These are phyloP conservation scores for Russula olivacea DNA, from an alignment of 768 basidiomycete species.

Conservation along the genomic window DNA sequence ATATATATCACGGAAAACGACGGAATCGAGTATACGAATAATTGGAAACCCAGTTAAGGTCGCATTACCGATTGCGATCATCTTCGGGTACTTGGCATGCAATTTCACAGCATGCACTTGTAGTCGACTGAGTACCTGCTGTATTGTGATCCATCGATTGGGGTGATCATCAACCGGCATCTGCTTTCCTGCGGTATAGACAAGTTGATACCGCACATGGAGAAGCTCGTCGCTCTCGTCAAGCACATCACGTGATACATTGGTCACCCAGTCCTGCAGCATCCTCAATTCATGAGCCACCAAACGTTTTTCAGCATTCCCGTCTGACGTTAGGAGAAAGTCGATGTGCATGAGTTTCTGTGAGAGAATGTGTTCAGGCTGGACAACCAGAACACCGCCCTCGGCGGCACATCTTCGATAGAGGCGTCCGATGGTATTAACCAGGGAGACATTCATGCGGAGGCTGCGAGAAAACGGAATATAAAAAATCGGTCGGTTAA, in stretches of 20 bases:
- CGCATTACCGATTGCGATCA: background rate
- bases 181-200: constrained; percentile 42
- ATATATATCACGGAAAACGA: background rate
- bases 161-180: constrained; percentile 37
- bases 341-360: constrained; percentile 45
- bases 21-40: constrained; percentile 2
- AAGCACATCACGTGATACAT: constrained; percentile 14
- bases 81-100: background rate
- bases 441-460: constrained; percentile 23
- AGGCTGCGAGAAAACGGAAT: constrained; percentile 46
- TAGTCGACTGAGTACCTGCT: constrained; percentile 36
- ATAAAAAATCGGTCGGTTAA: constrained; percentile 43
- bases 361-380: constrained; percentile 52
- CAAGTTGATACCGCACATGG: constrained; percentile 42
- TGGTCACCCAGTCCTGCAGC: background rate
- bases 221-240: constrained; percentile 35
- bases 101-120: constrained; percentile 16
- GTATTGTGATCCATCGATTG: constrained; percentile 39
- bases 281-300: background rate
- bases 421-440: constrained; percentile 30
- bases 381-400: constrained; percentile 43
- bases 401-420: constrained; percentile 36
- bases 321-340: constrained; percentile 24
- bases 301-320: background rate
- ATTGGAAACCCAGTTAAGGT: background rate